These are phyloP conservation scores for Lentinula boryana DNA, from an alignment of 768 basidiomycete species.

Conservation along the genomic window DNA sequence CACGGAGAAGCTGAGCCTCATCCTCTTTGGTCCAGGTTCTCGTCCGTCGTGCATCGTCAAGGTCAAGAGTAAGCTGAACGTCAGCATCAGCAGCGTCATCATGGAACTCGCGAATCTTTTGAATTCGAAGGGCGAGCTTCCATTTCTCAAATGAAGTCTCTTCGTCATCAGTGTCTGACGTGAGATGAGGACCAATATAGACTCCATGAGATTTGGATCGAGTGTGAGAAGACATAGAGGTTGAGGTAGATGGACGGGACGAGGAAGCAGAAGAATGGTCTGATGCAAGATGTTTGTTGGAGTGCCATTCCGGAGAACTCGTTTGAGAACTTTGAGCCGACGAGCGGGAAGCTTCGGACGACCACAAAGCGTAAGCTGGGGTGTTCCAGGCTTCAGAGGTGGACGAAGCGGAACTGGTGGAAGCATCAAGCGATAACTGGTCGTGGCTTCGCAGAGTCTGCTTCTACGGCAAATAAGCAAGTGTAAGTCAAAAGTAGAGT, in stretches of 20 bases:
- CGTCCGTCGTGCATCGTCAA: slow-evolving; percentile 29
- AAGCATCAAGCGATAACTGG: slow-evolving; percentile 15
- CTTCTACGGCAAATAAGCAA: background rate
- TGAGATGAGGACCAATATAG: slow-evolving; percentile 20
- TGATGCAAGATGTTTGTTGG: slow-evolving; percentile 14
- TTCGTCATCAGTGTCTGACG: slow-evolving; percentile 17
- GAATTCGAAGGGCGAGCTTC: slow-evolving; percentile 38
- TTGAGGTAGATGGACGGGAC: background rate
- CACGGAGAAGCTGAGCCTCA: slow-evolving; percentile 24
- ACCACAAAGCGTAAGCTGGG: slow-evolving; percentile 13
- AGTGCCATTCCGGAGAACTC: slow-evolving; percentile 16
- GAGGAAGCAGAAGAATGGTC: slow-evolving; percentile 13
- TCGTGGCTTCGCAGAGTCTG: slow-evolving; percentile 7
- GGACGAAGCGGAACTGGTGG: slow-evolving; percentile 5
- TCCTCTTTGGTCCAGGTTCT: slow-evolving; percentile 22
- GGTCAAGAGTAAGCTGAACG: slow-evolving; percentile 29
- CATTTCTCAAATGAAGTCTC: slow-evolving; percentile 34
- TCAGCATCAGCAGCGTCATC: slow-evolving; percentile 37
- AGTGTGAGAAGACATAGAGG: background rate
- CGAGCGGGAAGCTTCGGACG: slow-evolving; percentile 15
- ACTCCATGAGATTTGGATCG: slow-evolving; percentile 5
- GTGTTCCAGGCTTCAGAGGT: slow-evolving; percentile 13
- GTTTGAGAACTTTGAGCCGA: slow-evolving; percentile 22
- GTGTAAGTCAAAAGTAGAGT: slow-evolving; percentile 2
- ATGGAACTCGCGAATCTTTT: slow-evolving; percentile 48